Evolutionary conservation across 495 filamentous ascomycete genomes (phyloP).

Genomic region (Aspergillus haitiensis): DNA sequence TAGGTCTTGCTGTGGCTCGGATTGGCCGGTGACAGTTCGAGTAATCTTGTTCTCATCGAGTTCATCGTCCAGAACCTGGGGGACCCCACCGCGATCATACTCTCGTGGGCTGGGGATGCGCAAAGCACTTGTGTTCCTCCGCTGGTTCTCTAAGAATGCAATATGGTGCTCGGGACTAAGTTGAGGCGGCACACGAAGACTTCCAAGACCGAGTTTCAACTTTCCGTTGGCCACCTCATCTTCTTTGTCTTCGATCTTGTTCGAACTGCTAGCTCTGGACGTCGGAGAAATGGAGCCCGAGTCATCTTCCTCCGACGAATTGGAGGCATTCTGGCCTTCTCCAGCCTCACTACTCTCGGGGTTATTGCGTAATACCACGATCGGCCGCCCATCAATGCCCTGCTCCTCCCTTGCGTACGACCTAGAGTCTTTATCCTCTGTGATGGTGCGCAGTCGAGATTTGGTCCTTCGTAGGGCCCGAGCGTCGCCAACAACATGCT

Average conservation of each 20-base stretch:
- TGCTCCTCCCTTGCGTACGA: constrained; percentile 55
- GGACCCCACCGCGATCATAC: constrained; percentile 74
- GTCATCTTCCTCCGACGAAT: constrained; percentile 24
- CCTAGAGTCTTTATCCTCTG: constrained; percentile 47
- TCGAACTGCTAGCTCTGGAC: constrained; percentile 20
- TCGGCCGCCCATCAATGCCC: constrained; percentile 70
- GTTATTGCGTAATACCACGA: constrained; percentile 67
- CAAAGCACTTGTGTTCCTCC: constrained; percentile 70
- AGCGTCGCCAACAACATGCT: constrained; percentile 67
- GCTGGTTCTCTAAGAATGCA: constrained; percentile 80
- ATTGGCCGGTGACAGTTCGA: constrained; percentile 15
- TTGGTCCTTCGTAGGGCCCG: constrained; percentile 54
- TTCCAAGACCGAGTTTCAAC: constrained; percentile 28
- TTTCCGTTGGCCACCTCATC: constrained; percentile 13
- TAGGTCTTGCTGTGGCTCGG: constrained; percentile 20
- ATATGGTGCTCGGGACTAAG: constrained; percentile 73
- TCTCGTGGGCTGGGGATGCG: constrained; percentile 87
- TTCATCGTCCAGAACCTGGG: constrained; percentile 54
- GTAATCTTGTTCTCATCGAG: constrained; percentile 9
- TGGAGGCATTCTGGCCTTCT: constrained; percentile 26
- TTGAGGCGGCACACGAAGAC: constrained; percentile 51
- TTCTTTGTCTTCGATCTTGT: constrained; percentile 25
- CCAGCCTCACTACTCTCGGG: constrained; percentile 31
- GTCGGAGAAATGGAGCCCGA: constrained; percentile 30
- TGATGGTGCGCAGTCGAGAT: constrained; percentile 57